Base-by-base conservation (phyloP, 805 yeast species). In the Wickerhamomyces subpelliculosus region DNA sequence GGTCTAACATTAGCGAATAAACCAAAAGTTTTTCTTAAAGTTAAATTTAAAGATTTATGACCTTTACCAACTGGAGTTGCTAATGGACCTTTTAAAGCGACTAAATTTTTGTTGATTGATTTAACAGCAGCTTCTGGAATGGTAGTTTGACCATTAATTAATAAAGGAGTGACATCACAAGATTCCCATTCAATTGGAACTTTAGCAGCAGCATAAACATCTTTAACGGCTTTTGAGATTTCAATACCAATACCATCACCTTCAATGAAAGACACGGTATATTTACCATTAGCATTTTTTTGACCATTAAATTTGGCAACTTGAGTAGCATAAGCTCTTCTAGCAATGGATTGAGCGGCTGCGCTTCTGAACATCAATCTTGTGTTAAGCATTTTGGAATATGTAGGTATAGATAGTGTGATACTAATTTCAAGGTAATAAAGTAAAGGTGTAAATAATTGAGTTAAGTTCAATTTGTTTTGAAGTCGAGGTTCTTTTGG, bases 21-120 rank as follows among this genome's bases (percentile, higher is more conserved):
- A 68, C 84, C 81, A 72, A 93, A 93, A 37, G 97, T 86, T 71
- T 96, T 86, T 75, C 99, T 87, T 66, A 93, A 75, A 27, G 99
- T 90, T 73, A 93, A 75, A 76, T 93, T 93, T 76, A 93, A 78
- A 33, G 97, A 89, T 59, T 87, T 87, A 73, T 93, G 97, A 61
- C 98, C 98, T 70, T 90, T 90, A 56, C 97, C 98, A 47, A 90
- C 89, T 41, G 99, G 99, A 29, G 99, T 93, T 39, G 97, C 97
- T 58, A 93, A 72, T 23, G 97, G 97, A 52, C 99, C 99, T 72
- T 93, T 93, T 60, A 93, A 76, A 39, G 97, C 99, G 46, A 93
- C 90, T 68, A 81, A 75, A 73, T 90, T 86, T 67, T 76, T 82
- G 74, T 87, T 86, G 68, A 93, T 89, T 33, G 94, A 84, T 54